Base-by-base conservation (phyloP, 139 green algal species). In the Chlamydomonas sp. region DNA sequence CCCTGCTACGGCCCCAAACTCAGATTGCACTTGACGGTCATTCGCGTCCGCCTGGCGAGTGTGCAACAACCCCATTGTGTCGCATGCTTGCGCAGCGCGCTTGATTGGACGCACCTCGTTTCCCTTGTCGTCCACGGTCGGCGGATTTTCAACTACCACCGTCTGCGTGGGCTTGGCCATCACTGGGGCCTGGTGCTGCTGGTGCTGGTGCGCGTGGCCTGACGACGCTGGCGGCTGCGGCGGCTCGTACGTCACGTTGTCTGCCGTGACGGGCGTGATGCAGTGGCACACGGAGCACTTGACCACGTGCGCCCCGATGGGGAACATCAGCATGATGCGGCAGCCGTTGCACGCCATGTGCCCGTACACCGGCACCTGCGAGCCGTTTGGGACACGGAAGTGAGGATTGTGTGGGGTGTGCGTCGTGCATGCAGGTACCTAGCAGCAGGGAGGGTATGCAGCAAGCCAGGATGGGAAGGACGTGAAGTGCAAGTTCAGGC, bases 281-380 rank as follows among this genome's bases (percentile, higher is more conserved):
- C 84, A 86, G 77, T 99, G 96, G 91, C 97, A 99, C 5, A 99
- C 92, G 5, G 95, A 94, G 88, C 97, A 99, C 89, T 99, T 98
- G 57, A 99, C 97, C 3, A 94, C 97, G 61, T 96, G 93, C 2
- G 97, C 97, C 2, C 97, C 97, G 15, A 94, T 90, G 0, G 96
- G 95, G 79, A 98, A 99, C 89, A 97, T 97, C 15, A 99, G 94
- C 87, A 93, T 99, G 71, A 98, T 95, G 59, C 91, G 92, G 89
- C 97, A 99, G 14, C 94, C 94, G 73, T 92, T 92, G 88, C 97
- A 99, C 63, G 98, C 93, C 0, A 99, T 79, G 88, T 99, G 96
- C 0, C 85, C 84, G 71, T 95, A 93, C 60, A 89, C 77, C 5
- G 92, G 92, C 5, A 94, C 92, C 90, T 94, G 88, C 63, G 75